phyloP scores from a whole-genome alignment of 495 filamentous ascomycete genomes.

The Pseudoneurospora amorphoporcata region DNA sequence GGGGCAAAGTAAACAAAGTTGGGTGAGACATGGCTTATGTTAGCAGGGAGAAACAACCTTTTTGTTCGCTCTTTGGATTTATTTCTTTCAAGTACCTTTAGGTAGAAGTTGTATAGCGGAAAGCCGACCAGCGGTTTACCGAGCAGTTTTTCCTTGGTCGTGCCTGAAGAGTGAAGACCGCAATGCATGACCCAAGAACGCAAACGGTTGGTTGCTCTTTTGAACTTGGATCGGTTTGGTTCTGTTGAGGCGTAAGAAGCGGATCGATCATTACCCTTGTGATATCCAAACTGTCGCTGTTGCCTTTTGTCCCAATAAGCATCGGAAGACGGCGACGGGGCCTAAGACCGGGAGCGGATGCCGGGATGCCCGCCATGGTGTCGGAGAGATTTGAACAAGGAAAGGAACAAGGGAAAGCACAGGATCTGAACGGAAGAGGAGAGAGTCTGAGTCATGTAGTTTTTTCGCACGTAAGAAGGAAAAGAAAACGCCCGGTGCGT shows the following conservation, averaged over 20 bases:
- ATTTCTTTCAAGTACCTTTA: not conserved
- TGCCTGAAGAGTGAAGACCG: not conserved
- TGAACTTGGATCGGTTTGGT: not conserved
- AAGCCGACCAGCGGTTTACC: not conserved
- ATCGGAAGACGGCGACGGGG: not conserved
- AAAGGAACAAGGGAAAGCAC: not conserved
- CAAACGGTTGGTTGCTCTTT: not conserved
- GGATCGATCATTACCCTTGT: not conserved
- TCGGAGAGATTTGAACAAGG: not conserved
- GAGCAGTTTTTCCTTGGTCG: not conserved
- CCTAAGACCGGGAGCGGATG: not conserved
- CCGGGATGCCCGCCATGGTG: not conserved
- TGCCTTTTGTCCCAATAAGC: not conserved
- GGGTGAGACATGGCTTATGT: not conserved
- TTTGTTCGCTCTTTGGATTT: not conserved
- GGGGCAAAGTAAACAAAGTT: not conserved
- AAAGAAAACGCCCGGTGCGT: not conserved
- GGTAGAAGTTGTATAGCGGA: not conserved
- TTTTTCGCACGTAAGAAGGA: not conserved
- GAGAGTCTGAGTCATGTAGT: not conserved
- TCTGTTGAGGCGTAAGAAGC: not conserved
- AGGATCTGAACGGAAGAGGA: not conserved
- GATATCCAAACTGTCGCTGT: not conserved
- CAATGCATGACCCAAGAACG: not conserved
- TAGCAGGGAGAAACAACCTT: not conserved